Conservation (phyloP, 495 filamentous ascomycete genomes). For the Hypomontagnella submonticulosa region DNA sequence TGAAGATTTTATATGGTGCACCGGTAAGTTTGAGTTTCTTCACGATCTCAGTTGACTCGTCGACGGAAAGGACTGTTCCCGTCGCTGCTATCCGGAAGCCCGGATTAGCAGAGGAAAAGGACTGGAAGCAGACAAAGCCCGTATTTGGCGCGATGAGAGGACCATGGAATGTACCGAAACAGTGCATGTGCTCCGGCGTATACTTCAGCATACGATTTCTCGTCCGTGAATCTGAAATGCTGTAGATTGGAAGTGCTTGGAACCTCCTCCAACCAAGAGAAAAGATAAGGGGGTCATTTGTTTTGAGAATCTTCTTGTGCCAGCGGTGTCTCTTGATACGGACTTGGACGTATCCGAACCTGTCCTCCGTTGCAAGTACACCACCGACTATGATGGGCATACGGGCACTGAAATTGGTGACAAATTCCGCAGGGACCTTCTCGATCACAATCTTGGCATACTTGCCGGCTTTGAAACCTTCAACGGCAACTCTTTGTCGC, state of each 20-base stretch:
- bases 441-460: conserved; percentile 92
- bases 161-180: conserved; percentile 93
- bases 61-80: conserved; percentile 90
- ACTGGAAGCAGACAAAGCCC: conserved; percentile 92
- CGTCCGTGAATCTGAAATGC: conserved; percentile 90
- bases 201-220: conserved; percentile 98
- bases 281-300: conserved; percentile 96
- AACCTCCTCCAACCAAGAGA: conserved; percentile 97
- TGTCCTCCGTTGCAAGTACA: conserved; percentile 88
- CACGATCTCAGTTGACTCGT: conserved; percentile 94
- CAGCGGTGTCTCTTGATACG: conserved; percentile 96
- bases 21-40: conserved; percentile 98
- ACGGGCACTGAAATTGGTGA: conserved; percentile 83
- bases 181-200: conserved; percentile 98
- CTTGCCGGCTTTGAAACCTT: conserved; percentile 91
- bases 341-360: conserved; percentile 94
- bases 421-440: conserved; percentile 90
- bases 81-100: conserved; percentile 95
- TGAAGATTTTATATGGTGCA: conserved; percentile 95
- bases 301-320: conserved; percentile 99
- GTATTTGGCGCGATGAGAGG: conserved; percentile 95
- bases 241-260: conserved; percentile 91
- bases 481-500: conserved; percentile 78
- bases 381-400: conserved; percentile 91
- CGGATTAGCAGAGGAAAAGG: conserved; percentile 85